These are phyloP conservation scores for Coccinonectria pachysandricola DNA, from an alignment of 2,329 filamentous ascomycete species.

Conservation along the genomic window DNA sequence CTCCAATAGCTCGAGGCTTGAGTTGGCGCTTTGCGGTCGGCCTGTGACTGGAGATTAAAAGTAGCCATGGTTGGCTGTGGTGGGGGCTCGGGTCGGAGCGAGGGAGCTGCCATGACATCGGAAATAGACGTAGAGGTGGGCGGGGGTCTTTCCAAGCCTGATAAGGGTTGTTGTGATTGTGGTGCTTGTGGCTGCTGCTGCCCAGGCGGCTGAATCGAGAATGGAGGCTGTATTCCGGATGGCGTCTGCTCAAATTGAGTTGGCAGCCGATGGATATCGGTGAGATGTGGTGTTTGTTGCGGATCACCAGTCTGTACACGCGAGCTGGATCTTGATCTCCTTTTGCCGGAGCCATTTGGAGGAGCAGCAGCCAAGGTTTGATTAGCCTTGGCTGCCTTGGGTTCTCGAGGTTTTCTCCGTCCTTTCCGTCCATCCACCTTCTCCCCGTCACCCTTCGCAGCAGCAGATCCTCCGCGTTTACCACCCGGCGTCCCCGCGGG, in stretches of 20 bases:
- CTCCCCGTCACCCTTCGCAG: conserved; percentile 35
- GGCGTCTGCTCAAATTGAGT: conserved; percentile 34
- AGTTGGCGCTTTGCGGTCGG: conserved; percentile 41
- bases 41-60: conserved; percentile 38
- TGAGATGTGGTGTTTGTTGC: conserved; percentile 25
- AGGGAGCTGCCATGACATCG: conserved; percentile 47
- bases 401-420: conserved; percentile 31
- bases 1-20: conserved; percentile 81
- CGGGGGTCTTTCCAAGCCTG: conserved; percentile 25
- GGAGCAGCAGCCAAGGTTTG: conserved; percentile 40
- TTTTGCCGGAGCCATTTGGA: conserved; percentile 28
- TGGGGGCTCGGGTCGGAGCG: conserved; percentile 43
- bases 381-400: conserved; percentile 28
- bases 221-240: conserved; percentile 32
- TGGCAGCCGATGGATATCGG: conserved; percentile 30
- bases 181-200: conserved; percentile 20
- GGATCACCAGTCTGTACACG: conserved; percentile 36
- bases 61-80: conserved; percentile 37
- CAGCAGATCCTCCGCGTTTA: conserved; percentile 33
- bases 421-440: conserved; percentile 32
- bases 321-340: conserved; percentile 45
- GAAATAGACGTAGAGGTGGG: conserved; percentile 30
- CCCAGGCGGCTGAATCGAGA: too few species aligned
- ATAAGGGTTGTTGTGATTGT: conserved; percentile 18
- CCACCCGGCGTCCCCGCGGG: conserved; percentile 47